These are phyloP conservation scores for Cylindricascospora bacillispora DNA, from an alignment of 1,139 yeast genomes.

Conservation along the genomic window DNA sequence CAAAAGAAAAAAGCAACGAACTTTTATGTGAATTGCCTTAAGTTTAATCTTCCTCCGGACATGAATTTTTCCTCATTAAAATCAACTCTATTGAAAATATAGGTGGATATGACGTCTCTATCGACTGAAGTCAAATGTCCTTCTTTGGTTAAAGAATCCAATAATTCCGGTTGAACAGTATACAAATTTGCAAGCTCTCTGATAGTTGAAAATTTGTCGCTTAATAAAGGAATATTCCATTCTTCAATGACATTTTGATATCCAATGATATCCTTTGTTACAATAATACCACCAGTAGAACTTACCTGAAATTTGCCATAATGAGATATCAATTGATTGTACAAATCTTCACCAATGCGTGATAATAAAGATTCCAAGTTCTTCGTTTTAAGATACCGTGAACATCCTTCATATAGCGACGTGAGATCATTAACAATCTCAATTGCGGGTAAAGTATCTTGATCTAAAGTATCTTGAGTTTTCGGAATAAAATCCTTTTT, in stretches of 20 bases:
- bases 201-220: constrained; percentile 58
- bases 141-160: constrained; percentile 70
- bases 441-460: constrained; percentile 60
- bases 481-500: constrained; percentile 46
- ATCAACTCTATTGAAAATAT: constrained; percentile 60
- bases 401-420: constrained; percentile 30
- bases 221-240: constrained; percentile 54
- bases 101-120: constrained; percentile 53
- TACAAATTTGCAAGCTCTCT: constrained; percentile 78
- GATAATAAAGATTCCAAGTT: constrained; percentile 43
- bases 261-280: constrained; percentile 75
- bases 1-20: background rate
- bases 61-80: constrained; percentile 32
- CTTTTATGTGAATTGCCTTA: constrained; percentile 8
- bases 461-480: constrained; percentile 39
- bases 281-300: constrained; percentile 69
- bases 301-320: constrained; percentile 66
- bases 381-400: constrained; percentile 35
- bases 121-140: constrained; percentile 66
- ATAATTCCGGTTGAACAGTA: constrained; percentile 64
- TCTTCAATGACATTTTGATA: constrained; percentile 62
- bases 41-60: constrained; percentile 12
- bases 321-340: constrained; percentile 54
- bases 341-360: constrained; percentile 49
- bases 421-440: constrained; percentile 44